Evolutionary conservation across 768 basidiomycete species (phyloP).

Genomic region (Suillus subalutaceus): DNA sequence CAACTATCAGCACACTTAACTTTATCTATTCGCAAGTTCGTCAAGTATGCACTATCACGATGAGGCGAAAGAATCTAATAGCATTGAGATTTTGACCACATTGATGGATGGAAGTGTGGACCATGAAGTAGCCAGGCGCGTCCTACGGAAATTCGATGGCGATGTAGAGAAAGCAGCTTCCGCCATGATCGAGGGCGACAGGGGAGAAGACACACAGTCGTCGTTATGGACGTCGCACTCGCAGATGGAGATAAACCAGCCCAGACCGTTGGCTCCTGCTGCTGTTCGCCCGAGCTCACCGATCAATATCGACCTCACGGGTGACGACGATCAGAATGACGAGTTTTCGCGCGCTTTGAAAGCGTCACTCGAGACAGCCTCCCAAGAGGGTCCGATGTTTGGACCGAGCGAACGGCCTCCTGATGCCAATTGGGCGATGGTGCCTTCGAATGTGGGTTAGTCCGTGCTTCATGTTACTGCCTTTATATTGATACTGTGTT

Average conservation of each 20-base stretch:
- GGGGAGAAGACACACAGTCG: slow-evolving; percentile 35
- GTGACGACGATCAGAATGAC: slow-evolving; percentile 51
- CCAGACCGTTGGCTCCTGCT: slow-evolving; percentile 12
- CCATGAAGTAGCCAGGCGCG: slow-evolving; percentile 50
- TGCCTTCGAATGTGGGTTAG: slow-evolving; percentile 61
- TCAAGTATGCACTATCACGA: slow-evolving; percentile 17
- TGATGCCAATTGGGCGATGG: slow-evolving; percentile 70
- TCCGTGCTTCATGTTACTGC: neutral
- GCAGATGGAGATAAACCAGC: slow-evolving; percentile 18
- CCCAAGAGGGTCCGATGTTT: slow-evolving; percentile 43
- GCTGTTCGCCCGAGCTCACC: slow-evolving; percentile 30
- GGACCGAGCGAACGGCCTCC: slow-evolving; percentile 63
- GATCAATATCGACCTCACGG: slow-evolving; percentile 60
- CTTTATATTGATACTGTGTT: slow-evolving; percentile 20
- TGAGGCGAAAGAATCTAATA: slow-evolving; percentile 31
- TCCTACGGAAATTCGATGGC: slow-evolving; percentile 63
- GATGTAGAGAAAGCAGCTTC: slow-evolving; percentile 58
- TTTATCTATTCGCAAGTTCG: neutral
- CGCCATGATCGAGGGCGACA: slow-evolving; percentile 57
- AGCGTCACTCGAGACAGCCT: slow-evolving; percentile 49
- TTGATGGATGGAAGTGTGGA: slow-evolving; percentile 47
- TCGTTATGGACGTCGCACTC: slow-evolving; percentile 16
- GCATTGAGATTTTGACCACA: slow-evolving; percentile 35
- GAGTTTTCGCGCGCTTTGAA: slow-evolving; percentile 54
- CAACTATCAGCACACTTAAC: neutral